Evolutionary conservation across 2,329 filamentous ascomycete genomes (phyloP), one percentile per base, ranked within the genome.

Genomic region (Celoporthe dispersa): DNA sequence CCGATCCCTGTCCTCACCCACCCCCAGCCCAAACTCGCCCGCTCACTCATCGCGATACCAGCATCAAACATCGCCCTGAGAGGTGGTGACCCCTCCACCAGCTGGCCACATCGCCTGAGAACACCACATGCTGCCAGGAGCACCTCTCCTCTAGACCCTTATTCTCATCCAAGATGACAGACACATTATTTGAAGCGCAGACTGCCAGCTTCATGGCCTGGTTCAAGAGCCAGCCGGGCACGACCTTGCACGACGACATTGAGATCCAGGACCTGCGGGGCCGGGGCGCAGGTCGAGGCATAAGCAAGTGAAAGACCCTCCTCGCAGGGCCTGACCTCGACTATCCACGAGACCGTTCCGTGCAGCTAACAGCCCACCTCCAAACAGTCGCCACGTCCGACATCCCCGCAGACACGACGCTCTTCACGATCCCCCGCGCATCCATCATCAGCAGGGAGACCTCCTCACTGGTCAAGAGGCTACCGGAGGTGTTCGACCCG

Each of bases 391-490:
- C 94, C 35, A 86, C 82, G 31, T 79, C 85, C 70, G 88, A 93
- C 72, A 93, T 97, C 67, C 81, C 84, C 25, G 86, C 92, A 74
- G 92, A 94, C 71, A 92, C 93, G 69, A 87, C 91, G 63, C 86
- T 97, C 59, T 97, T 97, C 83, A 90, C 88, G 62, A 92, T 97
- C 72, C 93, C 94, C 2, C 89, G 92, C 72, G 81, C 84, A 62
- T 83, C 87, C 64, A 90, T 97, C 73, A 88, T 97, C 77, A 92
- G 88, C 74, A 84, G 88, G 31, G 86, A 91, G 77, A 97, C 92
- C 55, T 96, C 93, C 0, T 84, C 86, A 63, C 84, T 97, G 39
- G 85, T 86, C 33, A 81, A 79, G 75, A 84, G 83, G 78, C 84
- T 91, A 31, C 85, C 88, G 0, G 79, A 84, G 61, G 79, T 90